phyloP scores from a whole-genome alignment of 2,329 filamentous ascomycete species.

The Penicillium sp. region DNA sequence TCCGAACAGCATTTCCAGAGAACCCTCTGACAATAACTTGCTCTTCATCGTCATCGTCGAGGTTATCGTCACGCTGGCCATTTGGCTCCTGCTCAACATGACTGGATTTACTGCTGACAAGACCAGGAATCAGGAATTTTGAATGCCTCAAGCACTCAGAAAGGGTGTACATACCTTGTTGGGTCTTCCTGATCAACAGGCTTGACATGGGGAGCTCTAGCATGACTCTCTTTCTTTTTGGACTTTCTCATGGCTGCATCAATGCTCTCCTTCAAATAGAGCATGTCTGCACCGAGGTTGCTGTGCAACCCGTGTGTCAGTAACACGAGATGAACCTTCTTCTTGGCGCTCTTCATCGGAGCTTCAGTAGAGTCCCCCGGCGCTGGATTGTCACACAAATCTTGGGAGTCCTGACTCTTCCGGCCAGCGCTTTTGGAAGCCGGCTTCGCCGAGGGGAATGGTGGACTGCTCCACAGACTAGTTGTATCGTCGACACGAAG shows the following conservation, averaged over 20 bases:
- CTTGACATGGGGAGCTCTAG: slow-evolving; percentile 35
- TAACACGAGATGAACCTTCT: slow-evolving; percentile 77
- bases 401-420: slow-evolving; percentile 20
- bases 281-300: slow-evolving; percentile 93
- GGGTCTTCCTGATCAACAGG: background rate
- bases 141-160: background rate
- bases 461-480: slow-evolving; percentile 88
- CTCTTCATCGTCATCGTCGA: slow-evolving; percentile 55
- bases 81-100: background rate
- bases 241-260: slow-evolving; percentile 76
- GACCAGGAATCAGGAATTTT: background rate
- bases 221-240: slow-evolving; percentile 58
- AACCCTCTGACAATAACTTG: slow-evolving; percentile 88
- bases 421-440: slow-evolving; percentile 35
- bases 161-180: background rate
- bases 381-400: slow-evolving; percentile 11
- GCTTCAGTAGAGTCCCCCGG: slow-evolving; percentile 1
- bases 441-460: slow-evolving; percentile 59
- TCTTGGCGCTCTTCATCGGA: slow-evolving; percentile 25
- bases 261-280: slow-evolving; percentile 96
- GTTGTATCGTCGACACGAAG: slow-evolving; percentile 84
- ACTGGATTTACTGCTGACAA: background rate
- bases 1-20: slow-evolving; percentile 82
- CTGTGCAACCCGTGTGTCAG: slow-evolving; percentile 94
- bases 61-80: slow-evolving; percentile 6